phyloP scores from a whole-genome alignment of 805 yeast genomes.

The Teunomyces panamensis region DNA sequence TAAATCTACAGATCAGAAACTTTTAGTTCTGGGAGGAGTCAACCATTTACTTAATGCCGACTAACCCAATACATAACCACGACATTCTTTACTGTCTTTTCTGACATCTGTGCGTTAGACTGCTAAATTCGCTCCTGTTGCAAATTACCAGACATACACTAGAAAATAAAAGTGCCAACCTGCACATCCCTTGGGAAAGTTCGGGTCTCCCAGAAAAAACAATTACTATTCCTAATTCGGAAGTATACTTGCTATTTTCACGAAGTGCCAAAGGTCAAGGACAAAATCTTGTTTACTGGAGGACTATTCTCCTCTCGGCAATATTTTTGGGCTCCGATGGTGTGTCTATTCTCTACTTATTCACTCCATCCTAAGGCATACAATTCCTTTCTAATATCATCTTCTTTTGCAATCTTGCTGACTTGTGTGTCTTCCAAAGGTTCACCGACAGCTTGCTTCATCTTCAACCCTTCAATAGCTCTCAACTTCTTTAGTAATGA shows the following conservation, averaged over 20 bases:
- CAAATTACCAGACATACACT: neutral
- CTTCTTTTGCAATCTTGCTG: conserved; percentile 84
- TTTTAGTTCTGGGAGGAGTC: neutral
- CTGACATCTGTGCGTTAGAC: neutral
- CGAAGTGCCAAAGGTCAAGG: neutral
- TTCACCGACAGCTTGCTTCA: conserved; percentile 80
- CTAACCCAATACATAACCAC: no score
- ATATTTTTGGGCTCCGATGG: neutral
- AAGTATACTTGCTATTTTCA: neutral
- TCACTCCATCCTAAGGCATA: conserved; percentile 65
- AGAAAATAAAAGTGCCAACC: neutral
- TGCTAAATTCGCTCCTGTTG: neutral
- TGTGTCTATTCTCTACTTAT: conserved; percentile 11
- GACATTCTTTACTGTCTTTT: no score
- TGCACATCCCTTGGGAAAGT: neutral
- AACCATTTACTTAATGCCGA: no score
- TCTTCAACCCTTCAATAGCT: conserved; percentile 89
- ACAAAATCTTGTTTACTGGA: neutral
- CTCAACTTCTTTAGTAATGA: conserved; percentile 87
- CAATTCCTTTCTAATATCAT: conserved; percentile 72
- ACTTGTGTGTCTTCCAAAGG: conserved; percentile 90
- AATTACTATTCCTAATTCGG: conserved; percentile 6
- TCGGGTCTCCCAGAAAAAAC: neutral
- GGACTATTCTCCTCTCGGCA: neutral
- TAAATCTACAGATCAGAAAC: neutral